Evolutionary conservation across 345 rosid genomes (phyloP).

Genomic region (Rhizophora apiculata): DNA sequence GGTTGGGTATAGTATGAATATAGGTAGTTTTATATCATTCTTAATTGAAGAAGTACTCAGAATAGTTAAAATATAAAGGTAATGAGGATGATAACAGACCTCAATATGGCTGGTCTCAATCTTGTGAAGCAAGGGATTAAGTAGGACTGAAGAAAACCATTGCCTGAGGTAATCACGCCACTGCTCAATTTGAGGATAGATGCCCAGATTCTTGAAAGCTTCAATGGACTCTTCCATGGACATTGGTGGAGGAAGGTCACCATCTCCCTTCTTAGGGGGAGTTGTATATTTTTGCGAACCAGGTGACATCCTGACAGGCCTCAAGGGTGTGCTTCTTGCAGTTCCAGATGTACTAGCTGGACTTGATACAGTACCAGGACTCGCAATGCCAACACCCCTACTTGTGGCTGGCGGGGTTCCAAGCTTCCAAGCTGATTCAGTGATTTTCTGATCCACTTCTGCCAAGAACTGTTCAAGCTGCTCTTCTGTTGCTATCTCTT

Average conservation of each 20-base stretch:
- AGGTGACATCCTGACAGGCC: constrained; percentile 97
- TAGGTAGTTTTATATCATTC: no score
- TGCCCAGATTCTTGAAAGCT: constrained; percentile 70
- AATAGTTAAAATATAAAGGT: neutral
- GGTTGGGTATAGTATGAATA: neutral
- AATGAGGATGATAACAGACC: constrained; percentile 38
- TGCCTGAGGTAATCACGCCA: constrained; percentile 94
- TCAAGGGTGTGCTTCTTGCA: constrained; percentile 78
- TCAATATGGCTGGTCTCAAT: constrained; percentile 80
- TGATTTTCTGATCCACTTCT: constrained; percentile 69
- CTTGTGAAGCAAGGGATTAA: constrained; percentile 73
- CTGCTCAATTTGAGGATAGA: constrained; percentile 86
- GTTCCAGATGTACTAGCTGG: constrained; percentile 78
- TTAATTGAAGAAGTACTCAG: neutral
- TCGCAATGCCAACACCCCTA: constrained; percentile 57
- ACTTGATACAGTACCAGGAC: constrained; percentile 63
- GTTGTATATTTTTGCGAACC: constrained; percentile 88
- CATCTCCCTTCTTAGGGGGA: constrained; percentile 97
- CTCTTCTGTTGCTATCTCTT: constrained; percentile 79
- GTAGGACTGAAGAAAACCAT: constrained; percentile 83
- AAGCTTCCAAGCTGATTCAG: constrained; percentile 69
- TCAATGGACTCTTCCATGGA: constrained; percentile 82
- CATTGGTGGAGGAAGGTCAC: constrained; percentile 86
- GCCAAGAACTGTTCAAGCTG: constrained; percentile 85
- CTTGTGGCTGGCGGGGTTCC: constrained; percentile 77